Evolutionary conservation across 352 stramenopile genomes (phyloP).

Genomic region (Pythium volutum): DNA sequence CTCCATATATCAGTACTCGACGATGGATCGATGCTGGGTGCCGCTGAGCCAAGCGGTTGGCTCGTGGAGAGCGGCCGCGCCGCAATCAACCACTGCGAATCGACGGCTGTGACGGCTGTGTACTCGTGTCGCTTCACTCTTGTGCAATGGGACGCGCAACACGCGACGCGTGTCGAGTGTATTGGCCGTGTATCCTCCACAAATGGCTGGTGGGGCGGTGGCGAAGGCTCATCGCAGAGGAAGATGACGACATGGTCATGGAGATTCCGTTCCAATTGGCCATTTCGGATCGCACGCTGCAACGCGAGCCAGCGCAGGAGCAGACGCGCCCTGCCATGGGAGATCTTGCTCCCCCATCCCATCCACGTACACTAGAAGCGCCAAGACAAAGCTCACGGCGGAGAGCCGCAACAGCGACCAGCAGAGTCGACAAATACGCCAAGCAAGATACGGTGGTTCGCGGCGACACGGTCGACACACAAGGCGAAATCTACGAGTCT

Average conservation of each 20-base stretch:
- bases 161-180: background rate
- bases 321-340: background rate
- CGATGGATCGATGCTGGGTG: conserved; percentile 6
- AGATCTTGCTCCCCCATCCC: background rate
- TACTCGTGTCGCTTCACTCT: conserved; percentile 16
- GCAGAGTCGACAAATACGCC: no score
- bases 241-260: conserved; percentile 9
- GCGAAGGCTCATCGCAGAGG: background rate
- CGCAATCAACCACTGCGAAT: conserved; percentile 15
- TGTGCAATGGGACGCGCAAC: background rate
- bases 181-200: background rate
- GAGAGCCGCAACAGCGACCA: background rate
- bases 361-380: background rate
- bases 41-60: background rate
- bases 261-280: conserved; percentile 9
- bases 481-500: conserved; percentile 13
- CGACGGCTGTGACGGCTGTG: conserved; percentile 5
- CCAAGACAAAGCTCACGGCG: background rate
- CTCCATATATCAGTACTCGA: background rate
- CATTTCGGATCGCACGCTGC: background rate
- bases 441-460: conserved; percentile 2
- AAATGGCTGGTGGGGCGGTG: conserved; percentile 7
- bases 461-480: conserved; percentile 7
- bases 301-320: background rate
- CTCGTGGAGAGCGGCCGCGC: conserved; percentile 12